These are phyloP conservation scores for Colletotrichum godetiae DNA, from an alignment of 2,329 filamentous ascomycete species.

Conservation along the genomic window DNA sequence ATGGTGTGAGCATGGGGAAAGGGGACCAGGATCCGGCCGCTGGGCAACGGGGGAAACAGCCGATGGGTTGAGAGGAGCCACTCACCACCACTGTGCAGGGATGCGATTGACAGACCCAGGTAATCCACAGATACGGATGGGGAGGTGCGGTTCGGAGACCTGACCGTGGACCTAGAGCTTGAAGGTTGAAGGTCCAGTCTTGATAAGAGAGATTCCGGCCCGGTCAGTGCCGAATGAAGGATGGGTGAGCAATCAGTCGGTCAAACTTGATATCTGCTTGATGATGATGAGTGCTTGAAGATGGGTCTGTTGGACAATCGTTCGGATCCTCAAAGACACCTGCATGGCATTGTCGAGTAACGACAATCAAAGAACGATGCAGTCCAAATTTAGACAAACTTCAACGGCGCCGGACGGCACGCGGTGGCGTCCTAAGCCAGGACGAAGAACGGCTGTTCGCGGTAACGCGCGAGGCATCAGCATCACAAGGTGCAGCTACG, in stretches of 20 bases:
- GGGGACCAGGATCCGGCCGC: background rate
- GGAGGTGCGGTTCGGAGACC: background rate
- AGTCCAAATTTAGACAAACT: background rate
- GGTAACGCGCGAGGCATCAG: background rate
- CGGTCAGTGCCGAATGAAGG: background rate
- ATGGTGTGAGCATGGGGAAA: background rate
- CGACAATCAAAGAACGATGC: background rate
- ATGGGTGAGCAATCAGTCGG: background rate
- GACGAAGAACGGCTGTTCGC: background rate
- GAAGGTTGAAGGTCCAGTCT: background rate
- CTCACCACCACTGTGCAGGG: background rate
- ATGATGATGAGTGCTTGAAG: background rate
- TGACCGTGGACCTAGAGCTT: background rate
- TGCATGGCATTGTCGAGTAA: background rate
- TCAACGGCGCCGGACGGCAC: background rate
- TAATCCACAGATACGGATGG: slow-evolving; percentile 15
- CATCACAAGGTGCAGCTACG: background rate
- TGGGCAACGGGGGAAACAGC: slow-evolving; percentile 12
- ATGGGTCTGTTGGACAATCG: background rate
- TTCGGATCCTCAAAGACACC: background rate
- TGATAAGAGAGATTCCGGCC: slow-evolving; percentile 1
- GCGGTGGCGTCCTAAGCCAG: background rate
- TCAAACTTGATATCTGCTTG: background rate
- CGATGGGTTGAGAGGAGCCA: background rate
- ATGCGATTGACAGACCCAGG: background rate